Evolutionary conservation across 805 yeast genomes (phyloP), one percentile per base, ranked within the genome.

Genomic region (Alloascoidea africana): DNA sequence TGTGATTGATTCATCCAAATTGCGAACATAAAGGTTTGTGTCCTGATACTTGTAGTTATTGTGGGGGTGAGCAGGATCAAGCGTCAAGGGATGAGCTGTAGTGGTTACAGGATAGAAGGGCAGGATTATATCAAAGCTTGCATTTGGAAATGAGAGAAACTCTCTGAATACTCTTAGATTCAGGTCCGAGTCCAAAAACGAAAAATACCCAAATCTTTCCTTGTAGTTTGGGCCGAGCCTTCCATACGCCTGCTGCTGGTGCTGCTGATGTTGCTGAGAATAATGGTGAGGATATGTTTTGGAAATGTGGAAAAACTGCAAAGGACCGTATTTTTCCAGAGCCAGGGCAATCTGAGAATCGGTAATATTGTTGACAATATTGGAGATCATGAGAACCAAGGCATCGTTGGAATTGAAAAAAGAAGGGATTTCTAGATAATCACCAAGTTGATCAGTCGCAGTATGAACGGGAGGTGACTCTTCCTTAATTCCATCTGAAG

Each of bases 31-130:
- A 60, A 91, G 73, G 75, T 91, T 91, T 51, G 86, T 94, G 62
- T 96, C 97, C 70, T 87, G 96, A 73, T 81, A 86, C 68, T 89
- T 87, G 56, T 79, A 75, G 58, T 83, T 66, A 63, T 84, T 84
- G 69, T 91, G 97, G 60, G 81, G 71, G 61, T 94, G 79, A 51
- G 81, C 78, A 50, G 82, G 30, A 23, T 23, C 30, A 8, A 23
- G n/a, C 8, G 30, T 23, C n/a, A 23, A 23, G 8, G 30, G 30
- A 23, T 23, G 30, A 23, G 30, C 8, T 23, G 30, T 23, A 23
- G 30, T 23, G 8, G 30, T 23, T 23, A 8, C 13, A 8, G 30
- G 30, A 23, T 23, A 23, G n/a, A 23, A 23, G n/a, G 30, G 30
- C n/a, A 23, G n/a, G 8, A n/a, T 8, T 23, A 23, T 8, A 23